Evolutionary conservation across 1,284 basidiomycete species (phyloP), one percentile per base, ranked within the genome.

Genomic region (Quambalaria eucalypti): DNA sequence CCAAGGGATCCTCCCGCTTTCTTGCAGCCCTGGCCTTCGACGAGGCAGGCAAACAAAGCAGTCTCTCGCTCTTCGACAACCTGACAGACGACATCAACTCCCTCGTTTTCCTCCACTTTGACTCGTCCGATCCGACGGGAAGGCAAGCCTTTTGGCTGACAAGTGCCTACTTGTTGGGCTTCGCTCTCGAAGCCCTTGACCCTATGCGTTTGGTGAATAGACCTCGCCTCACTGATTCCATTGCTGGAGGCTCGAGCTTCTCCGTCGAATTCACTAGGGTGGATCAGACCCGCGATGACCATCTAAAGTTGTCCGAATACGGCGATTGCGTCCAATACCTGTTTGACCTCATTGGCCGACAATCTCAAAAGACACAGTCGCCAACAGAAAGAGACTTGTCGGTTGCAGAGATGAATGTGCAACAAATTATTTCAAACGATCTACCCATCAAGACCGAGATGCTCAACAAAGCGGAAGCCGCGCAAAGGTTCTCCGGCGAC

Each of bases 121-220:
- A 55, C 28, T 51, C 54, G 28, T 2, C 29, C n/a, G 21, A 54
- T 25, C 31, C 52, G 16, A 46, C 47, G 1, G 54, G 33, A 2
- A 26, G 54, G 16, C 39, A 55, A 14, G 52, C 59, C 1, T 59
- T 61, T 29, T 64, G 61, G 61, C 50, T 61, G 10, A 59, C 59
- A 2, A 25, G 50, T 2, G 59, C 59, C 8, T 61, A 56, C 28
- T 39, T 61, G 16, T 31, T 61, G 14, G 48, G 26, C 38, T 31
- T 31, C 4, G 61, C 61, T 2, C 26, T 63, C 19, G 23, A 40
- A 1, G 31, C 29, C 12, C 28, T 51, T 7, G 51, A 31, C 2
- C 29, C 19, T 4, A 4, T 25, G 2, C 14, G 38, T 16, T 4
- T 57, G 14, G 16, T 60, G 9, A 48, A 33, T 19, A 42, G 38